phyloP scores from a whole-genome alignment of 2,329 filamentous ascomycete genomes.

The Tolypocladium tundrense region DNA sequence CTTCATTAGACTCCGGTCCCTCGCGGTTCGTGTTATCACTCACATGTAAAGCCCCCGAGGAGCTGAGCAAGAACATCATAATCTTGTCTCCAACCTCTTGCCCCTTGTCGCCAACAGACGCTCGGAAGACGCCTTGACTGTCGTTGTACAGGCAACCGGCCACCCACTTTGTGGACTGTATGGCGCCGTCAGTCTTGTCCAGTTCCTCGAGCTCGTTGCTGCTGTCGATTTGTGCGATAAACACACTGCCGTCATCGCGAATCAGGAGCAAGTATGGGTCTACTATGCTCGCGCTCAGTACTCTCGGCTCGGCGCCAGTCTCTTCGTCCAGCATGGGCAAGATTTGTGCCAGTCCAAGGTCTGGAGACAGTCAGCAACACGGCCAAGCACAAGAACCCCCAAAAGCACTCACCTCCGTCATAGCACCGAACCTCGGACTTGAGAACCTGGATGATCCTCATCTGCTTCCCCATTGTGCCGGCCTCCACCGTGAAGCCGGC shows the following conservation, averaged over 20 bases:
- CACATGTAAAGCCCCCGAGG: conserved; percentile 65
- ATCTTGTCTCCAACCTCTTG: conserved; percentile 37
- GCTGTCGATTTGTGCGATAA: conserved; percentile 65
- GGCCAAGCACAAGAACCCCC: background rate
- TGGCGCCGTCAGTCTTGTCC: conserved; percentile 47
- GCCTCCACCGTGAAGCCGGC: conserved; percentile 82
- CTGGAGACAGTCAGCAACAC: conserved; percentile 30
- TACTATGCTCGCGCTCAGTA: conserved; percentile 70
- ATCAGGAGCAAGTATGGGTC: conserved; percentile 81
- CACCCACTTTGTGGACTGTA: conserved; percentile 60
- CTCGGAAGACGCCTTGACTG: conserved; percentile 42
- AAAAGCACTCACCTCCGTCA: conserved; percentile 58
- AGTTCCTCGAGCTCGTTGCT: conserved; percentile 81
- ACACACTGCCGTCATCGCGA: conserved; percentile 71
- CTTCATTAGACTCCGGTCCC: background rate
- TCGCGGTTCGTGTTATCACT: conserved; percentile 18
- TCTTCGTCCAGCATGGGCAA: conserved; percentile 89
- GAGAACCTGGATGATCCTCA: conserved; percentile 77
- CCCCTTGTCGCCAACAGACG: conserved; percentile 26
- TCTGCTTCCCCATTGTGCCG: conserved; percentile 69
- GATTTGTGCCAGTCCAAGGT: conserved; percentile 82
- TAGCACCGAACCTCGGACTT: conserved; percentile 83
- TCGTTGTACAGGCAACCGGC: conserved; percentile 80
- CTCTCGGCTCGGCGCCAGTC: conserved; percentile 67
- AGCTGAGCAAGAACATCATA: conserved; percentile 67